Evolutionary conservation across 176 grass and related monocot species (phyloP).

Genomic region (Bonia amplexicaulis): DNA sequence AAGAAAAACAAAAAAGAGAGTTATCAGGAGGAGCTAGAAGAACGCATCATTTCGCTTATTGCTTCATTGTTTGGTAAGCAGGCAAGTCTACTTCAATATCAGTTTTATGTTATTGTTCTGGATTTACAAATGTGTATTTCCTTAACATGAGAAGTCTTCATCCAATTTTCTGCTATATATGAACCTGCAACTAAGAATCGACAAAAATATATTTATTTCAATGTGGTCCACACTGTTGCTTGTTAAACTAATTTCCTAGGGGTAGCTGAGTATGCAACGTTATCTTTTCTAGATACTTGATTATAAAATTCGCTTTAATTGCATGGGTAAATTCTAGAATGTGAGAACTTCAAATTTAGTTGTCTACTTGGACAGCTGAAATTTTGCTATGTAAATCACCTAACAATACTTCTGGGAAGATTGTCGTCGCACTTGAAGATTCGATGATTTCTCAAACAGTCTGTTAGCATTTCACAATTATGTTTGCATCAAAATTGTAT

Average conservation of each 20-base stretch:
- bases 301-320: neutral
- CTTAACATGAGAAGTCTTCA: neutral
- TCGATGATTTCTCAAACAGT: neutral
- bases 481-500: neutral
- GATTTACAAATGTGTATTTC: neutral
- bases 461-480: neutral
- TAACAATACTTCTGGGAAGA: neutral
- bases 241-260: neutral
- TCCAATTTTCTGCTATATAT: neutral
- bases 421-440: neutral
- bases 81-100: slow-evolving; percentile 31
- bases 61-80: slow-evolving; percentile 98
- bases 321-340: neutral
- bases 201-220: neutral
- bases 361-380: neutral
- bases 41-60: slow-evolving; percentile 85
- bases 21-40: slow-evolving; percentile 87
- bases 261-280: neutral
- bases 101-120: neutral
- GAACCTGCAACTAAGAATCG: neutral
- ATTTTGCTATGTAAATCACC: neutral
- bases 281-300: neutral
- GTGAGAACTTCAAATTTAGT: slow-evolving; percentile 1
- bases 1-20: slow-evolving; percentile 92
- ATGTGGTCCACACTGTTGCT: neutral